Conservation (phyloP, 805 yeast genomes). For the Phaffomyces opuntiae region DNA sequence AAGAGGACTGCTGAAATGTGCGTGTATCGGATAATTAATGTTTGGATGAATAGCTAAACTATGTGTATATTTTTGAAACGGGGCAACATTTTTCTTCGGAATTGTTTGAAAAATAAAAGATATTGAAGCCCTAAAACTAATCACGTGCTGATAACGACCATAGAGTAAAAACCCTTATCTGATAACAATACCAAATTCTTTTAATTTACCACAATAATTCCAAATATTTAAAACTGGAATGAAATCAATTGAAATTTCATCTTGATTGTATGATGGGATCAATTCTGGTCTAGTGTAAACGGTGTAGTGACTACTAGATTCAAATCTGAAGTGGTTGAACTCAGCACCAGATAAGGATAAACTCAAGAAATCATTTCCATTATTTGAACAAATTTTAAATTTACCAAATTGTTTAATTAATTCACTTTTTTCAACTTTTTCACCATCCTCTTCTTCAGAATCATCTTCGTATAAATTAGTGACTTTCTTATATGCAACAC, state of each 20-base stretch:
- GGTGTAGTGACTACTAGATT: slow-evolving; percentile 14
- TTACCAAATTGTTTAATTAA: background rate
- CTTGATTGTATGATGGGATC: background rate
- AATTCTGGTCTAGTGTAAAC: slow-evolving; percentile 17
- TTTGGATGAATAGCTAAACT: background rate
- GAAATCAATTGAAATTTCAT: slow-evolving; percentile 17
- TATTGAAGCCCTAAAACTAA: background rate
- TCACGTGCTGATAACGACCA: slow-evolving; percentile 1
- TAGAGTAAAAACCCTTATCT: slow-evolving; percentile 6
- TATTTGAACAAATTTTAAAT: slow-evolving; percentile 11
- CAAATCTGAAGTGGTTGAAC: slow-evolving; percentile 6
- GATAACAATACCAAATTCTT: slow-evolving; percentile 19
- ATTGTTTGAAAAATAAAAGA: background rate
- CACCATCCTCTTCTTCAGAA: slow-evolving; percentile 29
- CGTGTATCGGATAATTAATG: background rate
- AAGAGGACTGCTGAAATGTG: background rate
- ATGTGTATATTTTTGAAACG: background rate
- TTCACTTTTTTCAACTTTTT: background rate
- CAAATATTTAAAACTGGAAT: slow-evolving; percentile 24
- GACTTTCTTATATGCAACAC: slow-evolving; percentile 39
- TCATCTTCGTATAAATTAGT: slow-evolving; percentile 32
- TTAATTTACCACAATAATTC: slow-evolving; percentile 20
- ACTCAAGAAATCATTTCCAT: slow-evolving; percentile 13
- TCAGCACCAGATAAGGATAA: slow-evolving; percentile 15
- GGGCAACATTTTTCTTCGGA: too few relatives aligned